These are phyloP conservation scores for Aspergillus brasiliensis DNA, from an alignment of 2,329 filamentous ascomycete species.

Conservation along the genomic window DNA sequence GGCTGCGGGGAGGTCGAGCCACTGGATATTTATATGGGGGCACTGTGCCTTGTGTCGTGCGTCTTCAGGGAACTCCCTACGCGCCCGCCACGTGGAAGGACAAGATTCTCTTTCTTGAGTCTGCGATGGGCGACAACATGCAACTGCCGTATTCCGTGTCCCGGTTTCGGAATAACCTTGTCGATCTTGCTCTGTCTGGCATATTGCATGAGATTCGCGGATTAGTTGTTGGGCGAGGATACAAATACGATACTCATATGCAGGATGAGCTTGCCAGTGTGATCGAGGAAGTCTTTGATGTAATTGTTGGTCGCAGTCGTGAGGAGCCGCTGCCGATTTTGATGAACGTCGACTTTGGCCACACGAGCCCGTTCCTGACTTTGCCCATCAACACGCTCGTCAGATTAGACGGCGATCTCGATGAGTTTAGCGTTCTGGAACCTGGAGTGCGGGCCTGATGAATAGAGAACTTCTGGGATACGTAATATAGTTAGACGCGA, in stretches of 20 bases:
- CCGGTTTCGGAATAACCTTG: slow-evolving; percentile 25
- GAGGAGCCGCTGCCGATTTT: slow-evolving; percentile 38
- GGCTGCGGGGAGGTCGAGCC: not conserved
- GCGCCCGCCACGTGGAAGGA: slow-evolving; percentile 18
- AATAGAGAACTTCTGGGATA: no score
- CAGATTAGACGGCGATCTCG: slow-evolving; percentile 41
- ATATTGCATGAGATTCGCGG: slow-evolving; percentile 47
- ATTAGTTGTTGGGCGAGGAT: slow-evolving; percentile 47
- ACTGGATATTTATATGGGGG: slow-evolving; percentile 43
- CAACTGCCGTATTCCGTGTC: not conserved
- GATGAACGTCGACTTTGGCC: slow-evolving; percentile 48
- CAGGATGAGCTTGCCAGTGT: slow-evolving; percentile 28
- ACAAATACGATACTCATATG: slow-evolving; percentile 41
- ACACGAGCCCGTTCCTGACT: slow-evolving; percentile 48
- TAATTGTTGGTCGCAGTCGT: not conserved
- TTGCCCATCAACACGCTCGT: slow-evolving; percentile 35
- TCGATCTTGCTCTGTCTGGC: slow-evolving; percentile 47
- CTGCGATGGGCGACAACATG: slow-evolving; percentile 25
- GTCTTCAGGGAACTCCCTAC: slow-evolving; percentile 27
- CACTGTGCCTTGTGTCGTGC: slow-evolving; percentile 13
- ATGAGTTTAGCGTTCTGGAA: slow-evolving; percentile 37
- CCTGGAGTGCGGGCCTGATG: slow-evolving; percentile 5
- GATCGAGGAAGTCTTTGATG: not conserved
- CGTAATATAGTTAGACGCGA: no score
- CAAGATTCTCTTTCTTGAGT: slow-evolving; percentile 40